Evolutionary conservation across 805 yeast species (phyloP), one percentile per base, ranked within the genome.

Genomic region (Candida nitratophila): DNA sequence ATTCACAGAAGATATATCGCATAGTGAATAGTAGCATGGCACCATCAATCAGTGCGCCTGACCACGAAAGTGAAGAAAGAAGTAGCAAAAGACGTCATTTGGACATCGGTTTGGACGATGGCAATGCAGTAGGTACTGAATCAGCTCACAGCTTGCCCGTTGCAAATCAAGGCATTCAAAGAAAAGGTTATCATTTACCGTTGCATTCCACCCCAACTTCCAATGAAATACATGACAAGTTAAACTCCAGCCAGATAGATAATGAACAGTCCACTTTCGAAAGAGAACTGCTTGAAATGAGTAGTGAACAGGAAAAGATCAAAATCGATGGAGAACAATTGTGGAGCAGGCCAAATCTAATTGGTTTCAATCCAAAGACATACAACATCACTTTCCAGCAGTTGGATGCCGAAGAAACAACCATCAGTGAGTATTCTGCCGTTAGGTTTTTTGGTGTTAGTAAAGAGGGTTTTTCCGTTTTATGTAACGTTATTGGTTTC

Each of bases 391-490:
- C 75, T 1, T 90, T 90, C 60, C 98, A 93, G 63, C 99, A 93
- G 57, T 69, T 93, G 54, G 99, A 93, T 61, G 96, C 95, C 1
- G 98, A 93, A 56, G 99, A 93, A 55, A 76, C 86, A 3, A 59
- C 65, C 26, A 59, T 76, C 9, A 76, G 77, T 32, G 81, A 78
- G 15, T 69, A 74, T 22, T 76, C 84, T 0, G 73, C 78, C 1
- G 86, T 90, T 0, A 75, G 96, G 44, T 83, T 95, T 57, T 93
- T 90, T 63, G 99, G 99, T 45, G 89, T 95, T 34, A 89, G 98
- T 1, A 77, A 72, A 46, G 82, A 78, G 44, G 99, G 99, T 4
- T 69, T 88, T 57, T 86, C 97, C 0, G 86, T 93, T 19, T 71
- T 90, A 51, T 90, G 98, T 66, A 88, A 85, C 53, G 93, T 93